Conservation (phyloP, 768 basidiomycete species). For the Lyophyllum atratum region DNA sequence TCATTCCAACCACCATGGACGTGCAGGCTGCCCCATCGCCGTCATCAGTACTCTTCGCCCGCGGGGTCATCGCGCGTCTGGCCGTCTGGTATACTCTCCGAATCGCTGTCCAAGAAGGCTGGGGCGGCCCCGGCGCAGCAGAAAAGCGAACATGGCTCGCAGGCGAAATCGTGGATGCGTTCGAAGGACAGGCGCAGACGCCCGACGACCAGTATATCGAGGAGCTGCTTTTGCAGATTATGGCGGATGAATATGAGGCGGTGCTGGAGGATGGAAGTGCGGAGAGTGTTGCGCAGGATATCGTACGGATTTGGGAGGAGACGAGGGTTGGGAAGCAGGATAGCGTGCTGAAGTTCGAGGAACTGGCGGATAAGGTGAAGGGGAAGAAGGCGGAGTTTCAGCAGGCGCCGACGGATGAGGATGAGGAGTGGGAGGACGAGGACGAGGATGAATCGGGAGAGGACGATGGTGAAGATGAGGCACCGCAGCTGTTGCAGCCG, state of each 20-base stretch:
- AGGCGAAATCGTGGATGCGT: constrained; percentile 76
- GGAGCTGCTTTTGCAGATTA: constrained; percentile 77
- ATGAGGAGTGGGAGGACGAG: constrained; percentile 31
- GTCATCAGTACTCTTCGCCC: constrained; percentile 73
- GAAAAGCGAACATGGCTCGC: constrained; percentile 87
- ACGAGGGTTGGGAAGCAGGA: constrained; percentile 45
- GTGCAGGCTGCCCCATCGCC: constrained; percentile 36
- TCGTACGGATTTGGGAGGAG: constrained; percentile 69
- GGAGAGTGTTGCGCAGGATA: constrained; percentile 69
- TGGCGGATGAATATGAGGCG: constrained; percentile 87
- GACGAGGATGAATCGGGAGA: constrained; percentile 47
- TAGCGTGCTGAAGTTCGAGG: constrained; percentile 63
- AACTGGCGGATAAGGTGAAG: constrained; percentile 54
- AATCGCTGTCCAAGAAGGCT: constrained; percentile 80
- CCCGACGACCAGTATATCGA: constrained; percentile 79
- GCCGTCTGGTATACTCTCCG: constrained; percentile 84
- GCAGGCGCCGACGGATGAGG: constrained; percentile 43
- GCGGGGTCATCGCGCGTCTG: constrained; percentile 82
- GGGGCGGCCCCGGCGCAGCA: constrained; percentile 77
- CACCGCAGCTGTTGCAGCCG: constrained; percentile 56
- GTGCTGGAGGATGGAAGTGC: constrained; percentile 85
- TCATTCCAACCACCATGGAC: constrained; percentile 18
- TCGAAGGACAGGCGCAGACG: constrained; percentile 53
- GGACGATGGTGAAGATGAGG: constrained; percentile 49
- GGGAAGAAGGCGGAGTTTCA: constrained; percentile 58